These are phyloP conservation scores for Chaetomium strumarium DNA, from an alignment of 2,329 filamentous ascomycete genomes.

Conservation along the genomic window DNA sequence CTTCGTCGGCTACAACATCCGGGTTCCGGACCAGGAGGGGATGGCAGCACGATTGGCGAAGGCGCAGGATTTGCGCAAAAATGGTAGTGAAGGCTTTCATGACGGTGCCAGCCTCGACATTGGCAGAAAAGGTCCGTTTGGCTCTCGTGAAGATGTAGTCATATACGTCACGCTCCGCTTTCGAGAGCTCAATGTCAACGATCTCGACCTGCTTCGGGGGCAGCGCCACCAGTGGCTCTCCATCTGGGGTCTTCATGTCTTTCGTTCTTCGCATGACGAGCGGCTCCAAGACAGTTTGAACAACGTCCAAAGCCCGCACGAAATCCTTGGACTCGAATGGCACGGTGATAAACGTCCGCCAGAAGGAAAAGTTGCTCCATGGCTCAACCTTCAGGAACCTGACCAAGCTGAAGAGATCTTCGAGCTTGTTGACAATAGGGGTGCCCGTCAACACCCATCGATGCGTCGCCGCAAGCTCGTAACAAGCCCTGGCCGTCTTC, in stretches of 20 bases:
- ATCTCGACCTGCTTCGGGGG: conserved; percentile 79
- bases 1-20: conserved; percentile 78
- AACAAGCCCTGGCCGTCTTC: conserved; percentile 93
- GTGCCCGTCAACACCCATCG: conserved; percentile 93
- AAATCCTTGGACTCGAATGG: conserved; percentile 96
- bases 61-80: conserved; percentile 88
- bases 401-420: conserved; percentile 90
- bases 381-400: conserved; percentile 91
- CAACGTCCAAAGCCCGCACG: conserved; percentile 86
- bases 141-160: conserved; percentile 81
- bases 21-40: conserved; percentile 83
- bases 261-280: conserved; percentile 94
- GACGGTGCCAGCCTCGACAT: conserved; percentile 84
- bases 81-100: conserved; percentile 96
- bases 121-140: conserved; percentile 77
- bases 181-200: conserved; percentile 77
- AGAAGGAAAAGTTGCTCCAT: conserved; percentile 98
- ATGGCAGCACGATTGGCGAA: conserved; percentile 92
- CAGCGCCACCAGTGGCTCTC: conserved; percentile 66
- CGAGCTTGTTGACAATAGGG: conserved; percentile 91
- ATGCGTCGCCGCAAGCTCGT: conserved; percentile 77
- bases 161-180: conserved; percentile 84
- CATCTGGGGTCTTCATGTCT: conserved; percentile 93
- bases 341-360: conserved; percentile 97
- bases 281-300: conserved; percentile 93